Base-by-base conservation (phyloP, 2,329 filamentous ascomycete species). In the Chrysoporthe puriensis region DNA sequence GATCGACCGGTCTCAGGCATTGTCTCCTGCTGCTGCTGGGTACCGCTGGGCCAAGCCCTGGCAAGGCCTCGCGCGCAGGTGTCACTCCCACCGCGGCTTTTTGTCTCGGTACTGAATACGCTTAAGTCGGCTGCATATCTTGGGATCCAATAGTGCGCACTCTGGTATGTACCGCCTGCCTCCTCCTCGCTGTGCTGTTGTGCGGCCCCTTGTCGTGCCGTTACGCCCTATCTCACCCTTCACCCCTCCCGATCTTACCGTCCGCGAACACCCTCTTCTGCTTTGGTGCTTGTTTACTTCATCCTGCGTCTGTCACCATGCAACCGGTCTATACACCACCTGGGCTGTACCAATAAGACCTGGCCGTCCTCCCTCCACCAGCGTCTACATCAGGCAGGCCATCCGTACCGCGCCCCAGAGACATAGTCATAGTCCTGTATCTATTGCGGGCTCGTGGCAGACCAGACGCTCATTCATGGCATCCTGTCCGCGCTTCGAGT, bases 81-180 rank as follows among this genome's bases (percentile, higher is more conserved):
- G 50, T 43, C 11, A 62, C 52, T 46, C 62, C 34, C 21, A 40
- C 32, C 46, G 46, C 46, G 50, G 44, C 32, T 34, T 40, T 36
- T 40, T 36, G 32, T n/a, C 54, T 57, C 32, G 34, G 54, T 40
- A 36, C 54, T 32, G 54, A 21, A 40, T 48, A 54, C 40, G 46
- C 42, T 42, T 32, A 32, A 5, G 32, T 42, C 42, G 36, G 18
- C 46, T 60, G 14, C 48, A 63, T 42, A 43, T 57, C 34, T 40
- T 36, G 54, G 34, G 32, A 43, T 21, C n/a, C 6, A 26, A 21
- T 44, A 40, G 14, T 59, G 34, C n/a, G 18, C n/a, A 32, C 36
- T 34, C 36, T 50, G 46, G 67, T 68, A 52, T 63, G 67, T 68
- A 11, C 34, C 40, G 26, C 16, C 14, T 40, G 44, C 14, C 63